Percentiles rank a stretch among this genome's conserved stretches.
Evolutionary conservation across 257 asterid species (phyloP).

Genomic region (Knoxia roxburghii): DNA sequence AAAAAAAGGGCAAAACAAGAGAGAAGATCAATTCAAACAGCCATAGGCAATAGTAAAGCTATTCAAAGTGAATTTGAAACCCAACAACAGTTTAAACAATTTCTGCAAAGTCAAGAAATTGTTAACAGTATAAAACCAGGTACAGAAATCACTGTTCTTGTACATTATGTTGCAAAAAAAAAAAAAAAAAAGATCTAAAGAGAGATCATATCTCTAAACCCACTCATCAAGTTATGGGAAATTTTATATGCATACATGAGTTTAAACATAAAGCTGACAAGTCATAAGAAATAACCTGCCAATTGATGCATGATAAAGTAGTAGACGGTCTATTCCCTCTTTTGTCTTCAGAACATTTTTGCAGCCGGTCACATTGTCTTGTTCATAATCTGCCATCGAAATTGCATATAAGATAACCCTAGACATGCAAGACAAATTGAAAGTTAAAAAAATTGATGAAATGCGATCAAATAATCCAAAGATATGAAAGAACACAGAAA

Average conservation of each 20-base stretch:
- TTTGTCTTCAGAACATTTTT: conserved; percentile 59
- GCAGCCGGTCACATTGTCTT: conserved; percentile 42
- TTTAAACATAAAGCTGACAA: neutral
- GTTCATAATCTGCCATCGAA: conserved; percentile 71
- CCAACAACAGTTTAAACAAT: neutral
- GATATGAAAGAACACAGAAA: neutral
- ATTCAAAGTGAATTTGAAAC: no score
- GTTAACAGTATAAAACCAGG: neutral
- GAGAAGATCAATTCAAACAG: neutral
- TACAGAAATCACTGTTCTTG: neutral
- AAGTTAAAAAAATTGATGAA: neutral
- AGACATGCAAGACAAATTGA: conserved; percentile 9
- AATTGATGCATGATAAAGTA: conserved; percentile 75
- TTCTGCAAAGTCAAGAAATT: neutral
- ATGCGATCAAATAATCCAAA: neutral
- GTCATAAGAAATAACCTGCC: conserved; percentile 59
- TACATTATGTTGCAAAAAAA: neutral
- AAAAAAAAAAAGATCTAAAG: no score
- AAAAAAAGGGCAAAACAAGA: neutral
- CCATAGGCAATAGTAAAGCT: no score
- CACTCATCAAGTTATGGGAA: no score
- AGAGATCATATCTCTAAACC: no score
- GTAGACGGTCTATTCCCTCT: conserved; percentile 56
- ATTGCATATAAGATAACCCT: conserved; percentile 83
- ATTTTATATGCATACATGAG: neutral